A percentile compares a stretch with the other conserved stretches of the same genome.
Conservation (phyloP, 345 rosid species). For the Euphorbia tirucalli region DNA sequence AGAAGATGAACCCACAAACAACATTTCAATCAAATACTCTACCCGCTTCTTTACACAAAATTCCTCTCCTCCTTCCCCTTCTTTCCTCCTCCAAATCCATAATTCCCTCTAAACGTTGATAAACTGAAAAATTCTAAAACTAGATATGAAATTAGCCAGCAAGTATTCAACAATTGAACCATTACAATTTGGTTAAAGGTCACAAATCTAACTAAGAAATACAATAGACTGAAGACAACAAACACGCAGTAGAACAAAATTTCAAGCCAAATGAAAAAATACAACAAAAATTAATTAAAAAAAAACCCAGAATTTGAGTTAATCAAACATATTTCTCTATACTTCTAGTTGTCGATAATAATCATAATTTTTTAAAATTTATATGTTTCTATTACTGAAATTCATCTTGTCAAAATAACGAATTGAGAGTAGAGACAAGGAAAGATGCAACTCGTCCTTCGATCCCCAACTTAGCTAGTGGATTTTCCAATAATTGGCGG, state of each 20-base stretch:
- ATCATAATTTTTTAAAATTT: background rate
- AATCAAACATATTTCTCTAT: slow-evolving; percentile 9
- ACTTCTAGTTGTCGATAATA: too few species aligned
- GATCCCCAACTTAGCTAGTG: slow-evolving; percentile 61
- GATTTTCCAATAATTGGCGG: too few species aligned
- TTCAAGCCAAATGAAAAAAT: slow-evolving; percentile 4
- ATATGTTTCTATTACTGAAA: slow-evolving; percentile 33
- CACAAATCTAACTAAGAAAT: slow-evolving; percentile 7
- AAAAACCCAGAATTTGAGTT: slow-evolving; percentile 7
- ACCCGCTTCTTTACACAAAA: too few species aligned
- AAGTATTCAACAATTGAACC: too few species aligned
- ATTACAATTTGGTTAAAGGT: too few species aligned
- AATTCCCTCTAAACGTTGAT: too few species aligned
- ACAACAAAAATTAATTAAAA: too few species aligned
- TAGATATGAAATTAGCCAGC: background rate
- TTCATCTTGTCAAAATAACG: slow-evolving; percentile 84
- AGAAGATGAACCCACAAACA: too few species aligned
- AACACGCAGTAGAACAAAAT: background rate
- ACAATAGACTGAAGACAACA: slow-evolving; percentile 5
- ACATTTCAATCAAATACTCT: background rate
- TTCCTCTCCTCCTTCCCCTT: background rate
- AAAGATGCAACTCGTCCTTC: slow-evolving; percentile 84
- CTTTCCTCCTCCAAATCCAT: background rate
- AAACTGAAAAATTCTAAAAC: background rate
- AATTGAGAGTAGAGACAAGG: slow-evolving; percentile 83